Evolutionary conservation across 768 basidiomycete species (phyloP).

Genomic region (Suillus placidus): DNA sequence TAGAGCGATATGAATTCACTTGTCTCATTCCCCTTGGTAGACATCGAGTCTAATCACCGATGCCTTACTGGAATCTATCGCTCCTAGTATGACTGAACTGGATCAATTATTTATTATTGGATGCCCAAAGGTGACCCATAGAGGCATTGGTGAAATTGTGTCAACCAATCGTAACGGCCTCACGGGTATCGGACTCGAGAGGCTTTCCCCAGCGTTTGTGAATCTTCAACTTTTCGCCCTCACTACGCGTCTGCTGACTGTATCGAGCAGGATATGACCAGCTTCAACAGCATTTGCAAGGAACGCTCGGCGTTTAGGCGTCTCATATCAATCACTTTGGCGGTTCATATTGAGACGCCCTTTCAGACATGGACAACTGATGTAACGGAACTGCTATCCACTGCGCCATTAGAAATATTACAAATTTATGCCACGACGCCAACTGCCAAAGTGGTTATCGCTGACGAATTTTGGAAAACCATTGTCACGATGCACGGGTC

Average conservation of each 20-base stretch:
- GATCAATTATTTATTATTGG: slow-evolving; percentile 65
- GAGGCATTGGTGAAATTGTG: slow-evolving; percentile 56
- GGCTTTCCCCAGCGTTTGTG: slow-evolving; percentile 63
- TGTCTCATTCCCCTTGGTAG: slow-evolving; percentile 36
- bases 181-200: slow-evolving; percentile 59
- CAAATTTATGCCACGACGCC: slow-evolving; percentile 61
- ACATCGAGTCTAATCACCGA: slow-evolving; percentile 63
- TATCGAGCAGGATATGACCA: slow-evolving; percentile 51
- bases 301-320: slow-evolving; percentile 39
- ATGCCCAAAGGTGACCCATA: slow-evolving; percentile 68
- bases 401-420: slow-evolving; percentile 57
- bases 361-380: slow-evolving; percentile 48
- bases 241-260: slow-evolving; percentile 7
- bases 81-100: slow-evolving; percentile 51
- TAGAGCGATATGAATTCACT: not conserved
- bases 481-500: slow-evolving; percentile 54
- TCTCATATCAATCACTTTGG: slow-evolving; percentile 61
- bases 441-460: slow-evolving; percentile 41
- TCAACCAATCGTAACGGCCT: slow-evolving; percentile 50
- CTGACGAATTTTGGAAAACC: slow-evolving; percentile 51
- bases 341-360: slow-evolving; percentile 42
- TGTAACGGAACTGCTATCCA: slow-evolving; percentile 45
- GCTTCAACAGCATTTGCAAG: slow-evolving; percentile 45
- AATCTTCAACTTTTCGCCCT: slow-evolving; percentile 19
- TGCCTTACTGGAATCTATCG: slow-evolving; percentile 48